Evolutionary conservation across 108 stramenopile genomes (phyloP).

Genomic region (Conticribra weissflogii): DNA sequence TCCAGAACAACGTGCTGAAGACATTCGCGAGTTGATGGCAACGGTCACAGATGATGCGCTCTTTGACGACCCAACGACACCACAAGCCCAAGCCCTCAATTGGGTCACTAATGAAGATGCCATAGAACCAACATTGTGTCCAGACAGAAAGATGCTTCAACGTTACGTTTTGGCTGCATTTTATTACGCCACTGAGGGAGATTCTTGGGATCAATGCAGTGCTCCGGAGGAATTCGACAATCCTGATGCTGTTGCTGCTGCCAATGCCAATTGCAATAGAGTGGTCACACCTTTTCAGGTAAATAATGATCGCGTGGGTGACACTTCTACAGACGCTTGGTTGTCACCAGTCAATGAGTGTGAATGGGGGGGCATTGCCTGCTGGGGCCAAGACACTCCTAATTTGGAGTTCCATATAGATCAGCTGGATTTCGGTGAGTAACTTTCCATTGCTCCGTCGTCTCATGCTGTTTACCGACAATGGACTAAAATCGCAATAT

Average conservation of each 20-base stretch:
- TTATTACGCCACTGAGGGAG: slow-evolving; percentile 32
- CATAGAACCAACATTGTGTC: slow-evolving; percentile 36
- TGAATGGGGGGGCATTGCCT: slow-evolving; percentile 69
- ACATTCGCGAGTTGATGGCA: slow-evolving; percentile 26
- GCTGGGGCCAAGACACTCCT: slow-evolving; percentile 32
- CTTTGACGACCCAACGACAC: slow-evolving; percentile 36
- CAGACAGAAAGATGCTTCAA: slow-evolving; percentile 22
- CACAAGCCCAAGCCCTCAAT: slow-evolving; percentile 62
- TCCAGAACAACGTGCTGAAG: slow-evolving; percentile 23
- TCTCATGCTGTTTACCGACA: too few relatives aligned
- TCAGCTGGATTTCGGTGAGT: slow-evolving; percentile 37
- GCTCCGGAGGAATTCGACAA: slow-evolving; percentile 52
- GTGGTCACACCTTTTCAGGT: slow-evolving; percentile 33
- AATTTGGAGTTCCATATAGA: slow-evolving; percentile 27
- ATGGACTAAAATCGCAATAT: too few relatives aligned
- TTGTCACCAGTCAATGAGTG: slow-evolving; percentile 64
- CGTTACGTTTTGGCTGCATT: slow-evolving; percentile 36
- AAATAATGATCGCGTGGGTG: slow-evolving; percentile 24
- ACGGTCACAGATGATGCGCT: slow-evolving; percentile 15
- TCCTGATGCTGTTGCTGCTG: slow-evolving; percentile 13
- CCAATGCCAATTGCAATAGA: slow-evolving; percentile 18
- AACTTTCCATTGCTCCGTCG: too few relatives aligned
- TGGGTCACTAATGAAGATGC: slow-evolving; percentile 71
- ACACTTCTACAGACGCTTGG: slow-evolving; percentile 56
- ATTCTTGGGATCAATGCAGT: slow-evolving; percentile 61